Conservation (phyloP, 169 alveolate genomes). For the Plasmodium berghei region DNA sequence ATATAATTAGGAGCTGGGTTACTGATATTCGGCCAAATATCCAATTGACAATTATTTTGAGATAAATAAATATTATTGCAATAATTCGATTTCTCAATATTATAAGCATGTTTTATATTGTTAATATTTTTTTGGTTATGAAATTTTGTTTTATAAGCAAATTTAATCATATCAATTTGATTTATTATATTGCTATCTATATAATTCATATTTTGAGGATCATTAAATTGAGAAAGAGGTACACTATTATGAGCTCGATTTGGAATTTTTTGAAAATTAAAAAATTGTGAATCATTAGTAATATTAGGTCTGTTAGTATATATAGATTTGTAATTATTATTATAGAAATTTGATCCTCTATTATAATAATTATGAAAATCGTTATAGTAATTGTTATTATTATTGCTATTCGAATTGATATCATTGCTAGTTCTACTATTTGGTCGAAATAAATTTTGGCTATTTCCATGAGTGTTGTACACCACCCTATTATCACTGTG, state of each 20-base stretch:
- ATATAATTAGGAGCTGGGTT: too few species aligned
- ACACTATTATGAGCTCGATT: too few species aligned
- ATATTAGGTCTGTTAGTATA: background rate
- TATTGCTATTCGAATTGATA: too few species aligned
- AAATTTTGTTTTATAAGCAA: constrained; percentile 34
- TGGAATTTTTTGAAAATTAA: too few species aligned
- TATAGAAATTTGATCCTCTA: too few species aligned
- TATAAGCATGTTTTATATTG: background rate
- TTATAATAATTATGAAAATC: background rate
- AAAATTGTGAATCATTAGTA: too few species aligned
- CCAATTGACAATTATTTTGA: too few species aligned
- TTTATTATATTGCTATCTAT: constrained; percentile 22
- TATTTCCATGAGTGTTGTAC: background rate
- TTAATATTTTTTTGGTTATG: background rate
- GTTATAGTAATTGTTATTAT: background rate
- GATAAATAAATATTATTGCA: too few species aligned
- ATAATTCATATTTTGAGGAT: background rate
- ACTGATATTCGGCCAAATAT: too few species aligned
- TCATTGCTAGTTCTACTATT: too few species aligned
- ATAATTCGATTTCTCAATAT: too few species aligned
- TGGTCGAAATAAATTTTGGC: background rate
- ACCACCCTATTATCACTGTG: constrained; percentile 7
- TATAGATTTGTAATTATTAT: background rate
- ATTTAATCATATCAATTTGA: constrained; percentile 21
- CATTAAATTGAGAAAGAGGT: too few species aligned